Evolutionary conservation across 2,329 filamentous ascomycete species (phyloP), one percentile per base, ranked within the genome.

Genomic region (Microdochium trichocladiopsis): DNA sequence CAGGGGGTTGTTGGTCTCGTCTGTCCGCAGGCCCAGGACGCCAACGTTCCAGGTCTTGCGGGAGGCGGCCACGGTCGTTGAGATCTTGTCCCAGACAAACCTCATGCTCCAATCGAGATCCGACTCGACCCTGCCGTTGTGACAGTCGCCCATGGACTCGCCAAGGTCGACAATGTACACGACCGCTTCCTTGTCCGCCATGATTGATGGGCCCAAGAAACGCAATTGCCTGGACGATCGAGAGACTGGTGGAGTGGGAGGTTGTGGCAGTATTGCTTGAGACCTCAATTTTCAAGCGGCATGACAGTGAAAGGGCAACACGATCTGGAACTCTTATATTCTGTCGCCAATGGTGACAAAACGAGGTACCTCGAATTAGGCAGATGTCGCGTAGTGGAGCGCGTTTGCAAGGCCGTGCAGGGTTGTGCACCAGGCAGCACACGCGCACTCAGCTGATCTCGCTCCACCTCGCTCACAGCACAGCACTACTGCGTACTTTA

Each of bases 41-140:
- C 90, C 88, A 47, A 90, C 73, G 22, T 79, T 80, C 62, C 83
- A 82, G 1, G 86, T 91, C 66, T 91, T 93, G 49, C 89, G 81
- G 25, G 82, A 85, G 25, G 67, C 67, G 47, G 78, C 70, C 69
- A 90, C 86, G 3, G 85, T 90, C 8, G 81, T 82, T 4, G 86
- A 86, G 58, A 95, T 88, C 66, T 89, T 94, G 75, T 97, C 93
- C 92, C 93, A 99, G 49, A 97, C 81, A 70, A 96, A 99, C 56
- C 83, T 83, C 83, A 97, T 85, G 48, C 84, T 82, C 83, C 87
- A 99, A 55, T 96, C 90, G 18, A 99, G 80, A 66, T 97, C 88
- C 2, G 87, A 87, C 66, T 93, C 82, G 21, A 74, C 66, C 58
- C 94, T 84, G 24, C 87, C 90, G 71, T 82, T 78, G 60, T 83